phyloP scores from a whole-genome alignment of 2,329 filamentous ascomycete genomes.

The Botrytis galanthina region DNA sequence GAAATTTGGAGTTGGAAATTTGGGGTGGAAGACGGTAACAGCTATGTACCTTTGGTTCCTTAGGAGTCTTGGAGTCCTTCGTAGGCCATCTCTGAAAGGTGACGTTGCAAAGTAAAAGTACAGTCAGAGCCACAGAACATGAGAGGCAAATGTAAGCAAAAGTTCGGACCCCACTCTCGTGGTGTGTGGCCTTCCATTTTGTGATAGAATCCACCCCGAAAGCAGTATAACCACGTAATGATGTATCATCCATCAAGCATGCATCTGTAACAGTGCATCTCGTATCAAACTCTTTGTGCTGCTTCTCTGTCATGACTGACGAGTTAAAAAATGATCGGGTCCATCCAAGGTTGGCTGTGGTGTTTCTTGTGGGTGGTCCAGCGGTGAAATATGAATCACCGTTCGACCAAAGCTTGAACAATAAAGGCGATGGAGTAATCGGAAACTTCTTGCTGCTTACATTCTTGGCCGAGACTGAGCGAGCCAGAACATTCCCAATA shows the following conservation, averaged over 20 bases:
- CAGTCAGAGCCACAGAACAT: slow-evolving; percentile 5
- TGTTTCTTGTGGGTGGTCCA: slow-evolving; percentile 43
- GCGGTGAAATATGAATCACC: slow-evolving; percentile 45
- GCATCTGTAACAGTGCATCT: slow-evolving; percentile 38
- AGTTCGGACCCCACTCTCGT: slow-evolving; percentile 17
- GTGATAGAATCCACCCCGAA: slow-evolving; percentile 20
- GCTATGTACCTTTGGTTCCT: not conserved
- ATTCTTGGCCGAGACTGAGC: slow-evolving; percentile 37
- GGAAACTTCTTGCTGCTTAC: slow-evolving; percentile 36
- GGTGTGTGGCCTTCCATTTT: slow-evolving; percentile 22
- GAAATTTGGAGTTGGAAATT: not conserved
- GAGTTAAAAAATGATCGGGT: slow-evolving; percentile 50
- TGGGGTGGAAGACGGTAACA: slow-evolving; percentile 11
- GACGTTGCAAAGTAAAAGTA: slow-evolving; percentile 3
- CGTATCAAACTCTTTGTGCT: slow-evolving; percentile 33
- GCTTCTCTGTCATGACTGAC: slow-evolving; percentile 40
- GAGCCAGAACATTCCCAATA: slow-evolving; percentile 41
- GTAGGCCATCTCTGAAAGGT: slow-evolving; percentile 13
- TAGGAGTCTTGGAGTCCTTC: slow-evolving; percentile 3
- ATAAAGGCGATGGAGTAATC: slow-evolving; percentile 43
- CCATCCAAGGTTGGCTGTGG: slow-evolving; percentile 45
- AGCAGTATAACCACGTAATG: slow-evolving; percentile 22
- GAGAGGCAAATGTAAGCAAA: slow-evolving; percentile 19
- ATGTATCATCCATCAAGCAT: slow-evolving; percentile 35
- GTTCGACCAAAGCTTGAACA: slow-evolving; percentile 47